Base-by-base conservation (phyloP, 1,139 yeast species). In the Pichia sp. region DNA sequence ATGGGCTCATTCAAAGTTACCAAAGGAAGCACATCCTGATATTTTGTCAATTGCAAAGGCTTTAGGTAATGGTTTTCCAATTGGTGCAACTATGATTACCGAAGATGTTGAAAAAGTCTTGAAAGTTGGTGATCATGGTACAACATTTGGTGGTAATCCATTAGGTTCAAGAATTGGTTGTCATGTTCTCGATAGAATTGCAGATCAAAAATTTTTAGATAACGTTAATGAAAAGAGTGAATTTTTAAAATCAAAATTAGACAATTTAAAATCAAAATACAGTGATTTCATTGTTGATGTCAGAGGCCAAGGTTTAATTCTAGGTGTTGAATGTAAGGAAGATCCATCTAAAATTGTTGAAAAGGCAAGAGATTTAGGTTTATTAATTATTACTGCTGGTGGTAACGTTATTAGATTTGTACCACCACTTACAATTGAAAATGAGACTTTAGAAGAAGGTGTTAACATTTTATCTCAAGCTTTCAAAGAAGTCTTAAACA, bases 121-220 rank as follows among this genome's bases (percentile, higher is more conserved):
- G 60, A 75, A 81, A 55, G 93, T 88, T 22, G 99, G 99, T 52
- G 99, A 93, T 66, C 99, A 93, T 67, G 99, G 99, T 49, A 91
- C 98, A 6, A 93, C 99, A 0, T 93, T 87, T 66, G 99, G 99
- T 57, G 99, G 99, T 50, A 93, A 93, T 68, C 98, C 99, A 48
- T 74, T 93, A 57, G 99, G 91, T 2, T 76, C 95, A 44, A 81
- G 91, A 56, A 79, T 93, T 51, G 96, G 93, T 8, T 74, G 78
- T 47, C 84, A 83, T 63, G 95, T 91, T 22, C 72, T 93, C 36
- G 82, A 77, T 49, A 79, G 81, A 60, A 76, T 93, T 47, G 76
- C 90, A 14, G 71, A 84, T 50, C 70, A 75, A 5, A 76, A 73
- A 28, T 84, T 93, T 59, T 76, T 89, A 61, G 65, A 70, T 8